Base-by-base conservation (phyloP, 2,329 filamentous ascomycete genomes). In the Claviceps pusilla region DNA sequence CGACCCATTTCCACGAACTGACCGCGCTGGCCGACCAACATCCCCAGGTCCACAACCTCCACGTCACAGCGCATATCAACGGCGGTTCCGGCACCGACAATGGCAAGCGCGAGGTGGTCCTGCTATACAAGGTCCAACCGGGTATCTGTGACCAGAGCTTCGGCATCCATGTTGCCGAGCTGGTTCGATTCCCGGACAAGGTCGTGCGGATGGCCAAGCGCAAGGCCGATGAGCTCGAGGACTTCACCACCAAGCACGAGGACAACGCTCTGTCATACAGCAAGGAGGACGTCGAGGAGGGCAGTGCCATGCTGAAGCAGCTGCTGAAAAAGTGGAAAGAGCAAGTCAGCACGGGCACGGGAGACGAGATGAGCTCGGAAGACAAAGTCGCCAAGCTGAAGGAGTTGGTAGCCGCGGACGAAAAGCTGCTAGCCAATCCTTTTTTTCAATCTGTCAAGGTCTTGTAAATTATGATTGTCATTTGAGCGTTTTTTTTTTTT, bases 201-300 rank as follows among this genome's bases (percentile, higher is more conserved):
- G 94, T 98, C 16, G 87, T 98, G 57, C 89, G 89, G 59, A 98
- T 98, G 94, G 93, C 93, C n/a, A 95, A 95, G 72, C 82, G 93
- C 62, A 98, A 98, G 73, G 93, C 93, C 0, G 93, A 97, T 68
- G 94, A 98, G 75, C 77, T 98, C 41, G 93, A 98, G 68, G 93
- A 98, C 67, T 98, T 98, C 63, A 86, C 87, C 0, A 80, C 80
- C 51, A 90, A 89, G 71, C 82, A 87, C 62, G 83, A 87, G 57
- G 76, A 77, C 48, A 62, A 75, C 7, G 73, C 75, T 7, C 68
- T 78, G 47, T 72, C 79, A 60, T 89, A 88, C 65, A 86, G 79
- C 59, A 89, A 89, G 63, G 79, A 89, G 59, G 89, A 98, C 60
- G 86, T 97, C 0, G 89, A 95, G 62, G 82, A 91, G 66, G 93